Base-by-base conservation (phyloP, 2,329 filamentous ascomycete genomes). In the Graphiopsis chlorocephala region DNA sequence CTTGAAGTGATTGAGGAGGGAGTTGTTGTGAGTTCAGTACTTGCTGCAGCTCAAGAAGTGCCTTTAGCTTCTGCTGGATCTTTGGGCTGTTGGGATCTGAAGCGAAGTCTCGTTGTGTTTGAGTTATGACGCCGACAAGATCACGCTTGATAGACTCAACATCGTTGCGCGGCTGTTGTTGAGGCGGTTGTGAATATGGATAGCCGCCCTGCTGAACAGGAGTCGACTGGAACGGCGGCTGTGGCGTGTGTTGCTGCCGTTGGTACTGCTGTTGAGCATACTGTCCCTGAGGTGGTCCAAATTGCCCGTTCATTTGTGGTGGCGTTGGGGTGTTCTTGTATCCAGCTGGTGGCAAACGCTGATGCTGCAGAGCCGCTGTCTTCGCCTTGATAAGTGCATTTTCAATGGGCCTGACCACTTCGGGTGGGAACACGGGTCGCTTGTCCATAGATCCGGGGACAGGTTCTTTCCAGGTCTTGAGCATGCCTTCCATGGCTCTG, bases 391-490 rank as follows among this genome's bases (percentile, higher is more conserved):
- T 92, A 66, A 99, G 83, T 59, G 94, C 93, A 78, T 92, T 96
- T 78, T 99, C 95, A 70, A 99, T 98, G 50, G 92, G 91, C 61
- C 90, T 87, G 50, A 94, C 96, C 65, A 93, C 87, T 64, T 98
- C 93, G 45, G 88, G 85, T 29, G 92, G 87, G 75, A 99, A 99
- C 60, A 99, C 94, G 8, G 95, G 93, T 67, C 92, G 87, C n/a
- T 89, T 89, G 73, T 97, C 94, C 75, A 96, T 87, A 15, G 95
- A 97, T 57, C 94, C 95, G 1, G 94, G 93, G 15, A 98, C 93
- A 2, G 95, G 92, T 73, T 97, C 92, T 78, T 97, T 98, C 95
- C 95, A 99, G 0, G 95, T 99, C 78, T 91, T 93, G 71, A 99
- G 84, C 90, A 99, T 94, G 78, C 96, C 93, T 76, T 98, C 95